Base-by-base conservation (phyloP, 2,329 filamentous ascomycete species). In the Diaporthe helianthi region DNA sequence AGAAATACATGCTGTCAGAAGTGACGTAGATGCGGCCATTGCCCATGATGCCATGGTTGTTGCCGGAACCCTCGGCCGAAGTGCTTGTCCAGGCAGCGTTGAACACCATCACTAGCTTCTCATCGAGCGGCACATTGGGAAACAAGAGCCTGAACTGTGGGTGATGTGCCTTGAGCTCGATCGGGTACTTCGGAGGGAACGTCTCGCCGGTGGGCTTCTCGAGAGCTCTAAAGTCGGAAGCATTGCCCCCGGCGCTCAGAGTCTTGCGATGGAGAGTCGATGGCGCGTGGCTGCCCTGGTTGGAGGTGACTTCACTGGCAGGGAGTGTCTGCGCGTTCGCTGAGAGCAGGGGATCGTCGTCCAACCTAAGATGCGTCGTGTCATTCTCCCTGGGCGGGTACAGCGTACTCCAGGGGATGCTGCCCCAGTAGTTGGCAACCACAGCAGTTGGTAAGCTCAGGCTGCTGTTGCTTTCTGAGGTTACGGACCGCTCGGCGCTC, bases 341-440 rank as follows among this genome's bases (percentile, higher is more conserved):
- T 58, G 78, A 78, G 8, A 79, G 79, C 66, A 83, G 81, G 0
- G 80, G 80, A 63, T 82, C 79, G 24, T 73, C 71, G n/a, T 76
- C 73, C 10, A 74, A 71, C 31, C 73, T 73, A 22, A 73, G 74
- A 1, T 70, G 75, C 24, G 58, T 71, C 12, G 72, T 72, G 17
- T 74, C 72, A 9, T 72, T 74, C 7, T 75, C 74, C 12, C 72
- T 71, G 12, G 76, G 73, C 10, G 74, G 74, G 68, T 80, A 80
- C 41, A 78, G 75, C 0, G 77, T 75, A 52, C 77, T 80, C 93
- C 94, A 97, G 55, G 94, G 90, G 68, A 89, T 92, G 75, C 90
- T 97, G 61, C 95, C 95, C 95, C 95, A 98, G 68, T 97, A 87
- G 77, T 98, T 98, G 38, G 94, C 94, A 83, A 97, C 88, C 71